phyloP scores from a whole-genome alignment of 345 rosid species.

The Eucalyptus pumila region DNA sequence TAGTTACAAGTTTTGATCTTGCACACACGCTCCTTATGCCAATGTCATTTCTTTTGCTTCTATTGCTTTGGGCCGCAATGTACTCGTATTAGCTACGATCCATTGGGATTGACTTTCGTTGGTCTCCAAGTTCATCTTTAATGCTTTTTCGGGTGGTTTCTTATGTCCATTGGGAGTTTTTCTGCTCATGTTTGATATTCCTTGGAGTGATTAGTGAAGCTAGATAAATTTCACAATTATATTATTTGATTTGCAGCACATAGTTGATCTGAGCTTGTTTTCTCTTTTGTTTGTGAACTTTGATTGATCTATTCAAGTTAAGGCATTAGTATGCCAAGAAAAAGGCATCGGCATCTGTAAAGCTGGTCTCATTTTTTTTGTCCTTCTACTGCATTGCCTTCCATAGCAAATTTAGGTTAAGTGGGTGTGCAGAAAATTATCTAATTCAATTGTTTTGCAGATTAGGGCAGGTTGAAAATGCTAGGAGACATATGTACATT shows the following conservation, averaged over 20 bases:
- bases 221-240: neutral
- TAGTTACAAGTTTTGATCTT: neutral
- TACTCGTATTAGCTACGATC: neutral
- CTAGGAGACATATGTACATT: slow-evolving; percentile 43
- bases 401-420: neutral
- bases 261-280: neutral
- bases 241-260: neutral
- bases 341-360: neutral
- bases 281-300: neutral
- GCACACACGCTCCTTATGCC: neutral
- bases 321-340: neutral
- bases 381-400: neutral
- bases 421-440: neutral
- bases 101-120: neutral
- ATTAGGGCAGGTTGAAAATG: slow-evolving; percentile 78
- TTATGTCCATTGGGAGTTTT: neutral
- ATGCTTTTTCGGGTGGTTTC: neutral
- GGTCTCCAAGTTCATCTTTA: neutral
- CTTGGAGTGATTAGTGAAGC: neutral
- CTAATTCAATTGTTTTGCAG: slow-evolving; percentile 21
- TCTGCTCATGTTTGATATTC: neutral
- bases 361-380: neutral
- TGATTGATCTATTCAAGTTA: neutral
- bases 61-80: neutral
- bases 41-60: neutral